phyloP scores from a whole-genome alignment of 208 protist species.

The Crithidia mellificae region DNA sequence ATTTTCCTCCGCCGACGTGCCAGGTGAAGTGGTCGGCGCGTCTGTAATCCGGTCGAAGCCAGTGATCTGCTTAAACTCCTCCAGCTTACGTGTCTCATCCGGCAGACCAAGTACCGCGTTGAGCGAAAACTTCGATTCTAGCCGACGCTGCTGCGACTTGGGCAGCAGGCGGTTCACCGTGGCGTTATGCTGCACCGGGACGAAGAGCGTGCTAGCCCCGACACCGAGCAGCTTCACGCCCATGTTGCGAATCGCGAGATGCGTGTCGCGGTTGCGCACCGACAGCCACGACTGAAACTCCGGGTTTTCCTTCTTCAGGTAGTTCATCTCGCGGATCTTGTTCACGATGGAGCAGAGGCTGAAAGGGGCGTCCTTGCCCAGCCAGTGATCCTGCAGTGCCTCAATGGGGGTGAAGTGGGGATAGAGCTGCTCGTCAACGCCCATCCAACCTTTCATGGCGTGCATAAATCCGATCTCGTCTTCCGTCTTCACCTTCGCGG shows the following conservation, averaged over 20 bases:
- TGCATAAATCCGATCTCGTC: conserved; percentile 78
- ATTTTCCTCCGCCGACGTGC: background rate
- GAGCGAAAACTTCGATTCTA: conserved; percentile 77
- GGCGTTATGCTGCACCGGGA: conserved; percentile 73
- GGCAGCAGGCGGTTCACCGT: conserved; percentile 87
- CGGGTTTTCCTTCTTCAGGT: conserved; percentile 84
- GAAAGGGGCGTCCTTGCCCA: conserved; percentile 88
- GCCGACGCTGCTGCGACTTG: conserved; percentile 77
- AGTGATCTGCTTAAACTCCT: conserved; percentile 82
- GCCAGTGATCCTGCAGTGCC: conserved; percentile 89
- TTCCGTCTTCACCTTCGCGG: conserved; percentile 62
- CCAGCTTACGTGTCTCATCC: conserved; percentile 78
- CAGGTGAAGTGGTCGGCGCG: background rate
- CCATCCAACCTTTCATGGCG: conserved; percentile 88
- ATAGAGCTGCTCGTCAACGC: conserved; percentile 81
- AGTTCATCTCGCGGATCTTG: conserved; percentile 89
- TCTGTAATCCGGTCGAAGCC: conserved; percentile 37
- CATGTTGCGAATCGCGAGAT: conserved; percentile 83
- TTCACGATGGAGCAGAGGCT: conserved; percentile 81
- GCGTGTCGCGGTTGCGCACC: conserved; percentile 71
- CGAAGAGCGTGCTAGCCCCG: conserved; percentile 81
- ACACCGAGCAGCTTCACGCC: conserved; percentile 81
- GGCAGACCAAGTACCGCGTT: conserved; percentile 78
- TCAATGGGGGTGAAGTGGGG: conserved; percentile 90
- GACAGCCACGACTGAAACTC: conserved; percentile 90